Conservation (phyloP, 257 asterid genomes). For the Henckelia pumila region DNA sequence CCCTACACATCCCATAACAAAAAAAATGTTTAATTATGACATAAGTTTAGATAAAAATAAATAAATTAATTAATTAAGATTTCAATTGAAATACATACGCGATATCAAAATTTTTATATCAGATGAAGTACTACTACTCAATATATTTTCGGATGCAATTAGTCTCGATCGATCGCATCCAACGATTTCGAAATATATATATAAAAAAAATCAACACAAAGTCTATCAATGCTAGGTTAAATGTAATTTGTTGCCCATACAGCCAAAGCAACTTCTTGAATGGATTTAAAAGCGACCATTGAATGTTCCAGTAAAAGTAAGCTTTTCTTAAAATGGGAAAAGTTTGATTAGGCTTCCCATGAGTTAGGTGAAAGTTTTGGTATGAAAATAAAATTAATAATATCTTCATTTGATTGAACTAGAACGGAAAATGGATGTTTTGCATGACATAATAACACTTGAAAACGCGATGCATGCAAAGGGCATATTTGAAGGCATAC, state of each 20-base stretch:
- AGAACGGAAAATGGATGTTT: conserved; percentile 28
- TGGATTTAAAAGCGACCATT: conserved; percentile 34
- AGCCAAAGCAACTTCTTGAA: conserved; percentile 24
- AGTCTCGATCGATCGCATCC: too few species aligned
- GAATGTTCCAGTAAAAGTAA: conserved; percentile 24
- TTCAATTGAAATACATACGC: too few species aligned
- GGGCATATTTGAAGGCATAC: too few species aligned
- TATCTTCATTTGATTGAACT: conserved; percentile 31
- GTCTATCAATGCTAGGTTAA: conserved; percentile 28
- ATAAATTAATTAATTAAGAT: too few species aligned
- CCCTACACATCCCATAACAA: not conserved
- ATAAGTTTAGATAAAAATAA: not conserved
- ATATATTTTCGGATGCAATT: too few species aligned
- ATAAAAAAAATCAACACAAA: not conserved
- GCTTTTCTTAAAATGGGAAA: conserved; percentile 30
- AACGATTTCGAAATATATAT: not conserved
- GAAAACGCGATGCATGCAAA: conserved; percentile 25
- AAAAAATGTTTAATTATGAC: not conserved
- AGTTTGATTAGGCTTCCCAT: conserved; percentile 27
- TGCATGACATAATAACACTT: conserved; percentile 28
- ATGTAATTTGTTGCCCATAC: conserved; percentile 36
- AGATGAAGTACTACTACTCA: not conserved
- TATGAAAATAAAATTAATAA: conserved; percentile 24
- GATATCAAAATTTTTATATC: too few species aligned
- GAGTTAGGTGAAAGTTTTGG: conserved; percentile 37